phyloP scores from a whole-genome alignment of 164 flowering plant genomes.

The Nymphaea thermarum region DNA sequence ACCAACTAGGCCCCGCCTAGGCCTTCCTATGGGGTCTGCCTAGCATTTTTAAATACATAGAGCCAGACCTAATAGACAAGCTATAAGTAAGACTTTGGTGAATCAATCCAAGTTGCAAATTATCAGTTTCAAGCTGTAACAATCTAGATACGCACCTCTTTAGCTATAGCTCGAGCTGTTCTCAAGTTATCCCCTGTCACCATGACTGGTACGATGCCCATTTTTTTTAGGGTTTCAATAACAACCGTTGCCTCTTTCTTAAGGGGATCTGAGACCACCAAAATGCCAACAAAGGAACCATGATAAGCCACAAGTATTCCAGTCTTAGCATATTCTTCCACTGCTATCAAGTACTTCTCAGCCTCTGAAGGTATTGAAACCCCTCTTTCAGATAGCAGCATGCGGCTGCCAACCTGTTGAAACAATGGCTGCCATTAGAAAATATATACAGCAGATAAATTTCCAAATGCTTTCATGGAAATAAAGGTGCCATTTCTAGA shows the following conservation, averaged over 20 bases:
- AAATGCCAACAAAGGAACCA: constrained; percentile 45
- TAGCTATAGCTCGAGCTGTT: constrained; percentile 89
- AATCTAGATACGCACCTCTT: constrained; percentile 39
- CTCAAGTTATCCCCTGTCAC: constrained; percentile 99
- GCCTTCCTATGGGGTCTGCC: too few species aligned
- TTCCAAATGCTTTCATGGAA: too few species aligned
- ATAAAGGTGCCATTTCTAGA: too few species aligned
- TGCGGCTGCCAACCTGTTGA: constrained; percentile 83
- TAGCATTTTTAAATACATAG: too few species aligned
- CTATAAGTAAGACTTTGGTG: too few species aligned
- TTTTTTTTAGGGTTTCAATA: constrained; percentile 68
- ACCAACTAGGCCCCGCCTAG: too few species aligned
- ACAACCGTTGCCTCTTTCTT: constrained; percentile 95
- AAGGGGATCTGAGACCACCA: constrained; percentile 87
- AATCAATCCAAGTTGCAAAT: too few species aligned
- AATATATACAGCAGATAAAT: too few species aligned
- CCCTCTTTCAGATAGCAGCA: constrained; percentile 62
- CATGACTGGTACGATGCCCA: constrained; percentile 90
- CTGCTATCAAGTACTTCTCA: constrained; percentile 59
- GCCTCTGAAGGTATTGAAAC: constrained; percentile 38
- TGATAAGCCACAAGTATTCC: constrained; percentile 76
- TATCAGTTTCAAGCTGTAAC: neutral
- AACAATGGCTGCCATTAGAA: neutral
- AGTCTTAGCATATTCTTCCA: constrained; percentile 86
- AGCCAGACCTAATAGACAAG: too few species aligned